Conservation (phyloP, 805 yeast species). For the Yarrowia deformans region DNA sequence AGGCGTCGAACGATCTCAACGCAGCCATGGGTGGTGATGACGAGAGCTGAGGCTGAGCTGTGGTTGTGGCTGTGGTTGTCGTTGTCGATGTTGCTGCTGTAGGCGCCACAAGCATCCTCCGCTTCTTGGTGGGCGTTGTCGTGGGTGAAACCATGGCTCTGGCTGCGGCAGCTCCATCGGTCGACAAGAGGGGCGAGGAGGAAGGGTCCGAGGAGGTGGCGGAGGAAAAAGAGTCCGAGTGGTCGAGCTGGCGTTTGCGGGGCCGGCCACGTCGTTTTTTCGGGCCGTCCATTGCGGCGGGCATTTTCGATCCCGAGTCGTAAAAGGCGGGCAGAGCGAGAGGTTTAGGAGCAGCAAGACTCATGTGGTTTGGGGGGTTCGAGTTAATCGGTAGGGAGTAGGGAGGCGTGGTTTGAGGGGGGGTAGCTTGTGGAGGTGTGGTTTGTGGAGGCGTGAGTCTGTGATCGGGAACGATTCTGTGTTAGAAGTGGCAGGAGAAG, state of each 20-base stretch:
- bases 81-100: no score
- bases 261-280: slow-evolving; percentile 32
- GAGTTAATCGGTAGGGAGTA: neutral
- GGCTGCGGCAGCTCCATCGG: slow-evolving; percentile 19
- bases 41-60: slow-evolving; percentile 8
- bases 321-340: slow-evolving; percentile 19
- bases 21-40: slow-evolving; percentile 31
- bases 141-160: slow-evolving; percentile 10
- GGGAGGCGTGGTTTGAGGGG: no score
- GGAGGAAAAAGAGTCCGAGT: slow-evolving; percentile 16
- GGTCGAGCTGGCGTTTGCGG: slow-evolving; percentile 20
- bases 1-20: slow-evolving; percentile 15
- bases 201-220: slow-evolving; percentile 7
- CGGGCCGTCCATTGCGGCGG: neutral
- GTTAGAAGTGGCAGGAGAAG: neutral
- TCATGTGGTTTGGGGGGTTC: slow-evolving; percentile 2
- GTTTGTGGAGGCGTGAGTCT: no score
- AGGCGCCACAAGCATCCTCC: slow-evolving; percentile 7
- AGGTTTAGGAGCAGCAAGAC: slow-evolving; percentile 39
- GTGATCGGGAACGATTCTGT: neutral
- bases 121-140: slow-evolving; percentile 31
- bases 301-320: slow-evolving; percentile 13
- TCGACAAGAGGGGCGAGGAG: slow-evolving; percentile 24
- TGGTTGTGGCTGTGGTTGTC: no score
- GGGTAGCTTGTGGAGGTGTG: no score